phyloP scores from a whole-genome alignment of 2,329 filamentous ascomycete genomes.

The Epichloe hybrida region DNA sequence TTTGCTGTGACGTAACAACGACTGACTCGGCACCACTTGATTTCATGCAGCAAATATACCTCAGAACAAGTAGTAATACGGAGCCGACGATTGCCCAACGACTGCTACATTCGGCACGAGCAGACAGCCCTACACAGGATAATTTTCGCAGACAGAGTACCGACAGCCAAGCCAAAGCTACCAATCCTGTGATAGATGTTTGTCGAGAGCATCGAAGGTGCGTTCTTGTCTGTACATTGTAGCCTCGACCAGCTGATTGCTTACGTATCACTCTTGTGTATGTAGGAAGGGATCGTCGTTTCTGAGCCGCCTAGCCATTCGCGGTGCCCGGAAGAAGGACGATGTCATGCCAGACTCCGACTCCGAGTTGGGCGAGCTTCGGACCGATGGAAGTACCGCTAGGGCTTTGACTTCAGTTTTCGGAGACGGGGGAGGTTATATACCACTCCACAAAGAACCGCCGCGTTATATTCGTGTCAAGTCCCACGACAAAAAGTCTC shows the following conservation, averaged over 20 bases:
- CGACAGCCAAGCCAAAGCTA: conserved; percentile 27
- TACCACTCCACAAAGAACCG: conserved; percentile 76
- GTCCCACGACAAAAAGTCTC: conserved; percentile 67
- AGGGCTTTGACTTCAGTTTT: conserved; percentile 68
- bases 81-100: conserved; percentile 39
- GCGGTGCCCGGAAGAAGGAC: conserved; percentile 61
- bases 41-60: conserved; percentile 24
- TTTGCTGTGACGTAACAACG: no score
- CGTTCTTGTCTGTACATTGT: not conserved
- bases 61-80: conserved; percentile 23
- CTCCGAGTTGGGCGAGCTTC: conserved; percentile 53
- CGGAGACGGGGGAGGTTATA: conserved; percentile 57
- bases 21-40: not conserved
- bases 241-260: not conserved
- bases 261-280: conserved; percentile 4
- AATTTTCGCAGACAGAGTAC: conserved; percentile 24
- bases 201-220: conserved; percentile 51
- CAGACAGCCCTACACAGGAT: conserved; percentile 37
- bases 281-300: conserved; percentile 77
- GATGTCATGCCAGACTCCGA: conserved; percentile 46
- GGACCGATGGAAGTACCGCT: conserved; percentile 71
- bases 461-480: conserved; percentile 83
- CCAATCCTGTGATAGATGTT: conserved; percentile 27
- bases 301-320: conserved; percentile 66
- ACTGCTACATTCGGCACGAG: conserved; percentile 36